Conservation (phyloP, 2,329 filamentous ascomycete species). For the Diaporthe humulicola region DNA sequence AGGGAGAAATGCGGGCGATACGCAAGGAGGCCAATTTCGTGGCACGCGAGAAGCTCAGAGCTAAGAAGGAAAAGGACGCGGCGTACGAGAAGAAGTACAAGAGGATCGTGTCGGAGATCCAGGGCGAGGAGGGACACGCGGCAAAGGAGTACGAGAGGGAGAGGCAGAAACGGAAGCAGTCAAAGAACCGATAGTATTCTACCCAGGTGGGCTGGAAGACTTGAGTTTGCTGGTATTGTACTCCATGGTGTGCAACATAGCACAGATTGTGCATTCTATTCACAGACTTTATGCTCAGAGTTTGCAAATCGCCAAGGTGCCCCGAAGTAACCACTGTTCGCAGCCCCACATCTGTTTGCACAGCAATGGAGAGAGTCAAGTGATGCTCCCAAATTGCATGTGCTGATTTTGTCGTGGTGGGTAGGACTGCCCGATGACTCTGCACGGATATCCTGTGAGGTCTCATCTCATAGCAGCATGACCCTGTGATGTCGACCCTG, state of each 20-base stretch:
- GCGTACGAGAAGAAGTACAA: slow-evolving; percentile 98
- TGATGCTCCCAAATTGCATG: neutral
- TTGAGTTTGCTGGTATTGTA: neutral
- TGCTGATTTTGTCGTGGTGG: neutral
- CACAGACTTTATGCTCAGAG: neutral
- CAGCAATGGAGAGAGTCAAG: neutral
- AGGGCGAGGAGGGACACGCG: slow-evolving; percentile 90
- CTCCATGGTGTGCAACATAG: slow-evolving; percentile 19
- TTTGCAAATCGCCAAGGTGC: neutral
- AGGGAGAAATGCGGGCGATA: slow-evolving; percentile 93
- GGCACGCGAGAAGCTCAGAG: slow-evolving; percentile 86
- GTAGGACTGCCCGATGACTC: neutral
- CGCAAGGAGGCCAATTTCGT: slow-evolving; percentile 96
- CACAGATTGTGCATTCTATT: slow-evolving; percentile 11
- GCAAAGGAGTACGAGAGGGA: slow-evolving; percentile 91
- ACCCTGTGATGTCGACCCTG: neutral
- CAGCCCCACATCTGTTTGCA: neutral
- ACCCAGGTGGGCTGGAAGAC: neutral
- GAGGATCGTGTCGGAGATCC: slow-evolving; percentile 92
- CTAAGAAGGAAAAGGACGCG: slow-evolving; percentile 94
- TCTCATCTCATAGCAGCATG: neutral
- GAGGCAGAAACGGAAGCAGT: slow-evolving; percentile 80
- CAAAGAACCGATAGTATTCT: slow-evolving; percentile 52
- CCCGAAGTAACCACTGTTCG: neutral
- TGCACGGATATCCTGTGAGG: neutral